phyloP scores from a whole-genome alignment of 2,329 filamentous ascomycete genomes.

The Aspergillus fumigatiaffinis region DNA sequence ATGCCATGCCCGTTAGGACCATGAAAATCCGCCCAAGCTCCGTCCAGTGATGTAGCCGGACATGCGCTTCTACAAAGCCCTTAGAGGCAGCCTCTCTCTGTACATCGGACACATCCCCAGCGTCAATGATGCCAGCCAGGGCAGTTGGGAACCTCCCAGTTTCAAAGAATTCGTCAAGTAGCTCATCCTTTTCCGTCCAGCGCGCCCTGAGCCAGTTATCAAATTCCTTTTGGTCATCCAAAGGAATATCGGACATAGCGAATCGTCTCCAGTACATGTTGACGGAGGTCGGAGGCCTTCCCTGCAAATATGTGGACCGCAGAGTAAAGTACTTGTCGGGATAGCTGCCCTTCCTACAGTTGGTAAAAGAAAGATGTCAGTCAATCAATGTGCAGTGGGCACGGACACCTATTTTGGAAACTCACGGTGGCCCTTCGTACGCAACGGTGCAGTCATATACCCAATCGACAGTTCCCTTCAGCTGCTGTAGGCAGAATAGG shows the following conservation, averaged over 20 bases:
- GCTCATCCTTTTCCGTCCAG: slow-evolving; percentile 88
- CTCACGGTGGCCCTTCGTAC: slow-evolving; percentile 89
- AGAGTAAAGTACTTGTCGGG: slow-evolving; percentile 91
- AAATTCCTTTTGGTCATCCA: slow-evolving; percentile 69
- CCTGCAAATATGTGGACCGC: slow-evolving; percentile 80
- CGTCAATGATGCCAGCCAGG: slow-evolving; percentile 49
- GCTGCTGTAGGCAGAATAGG: slow-evolving; percentile 58
- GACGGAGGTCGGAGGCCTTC: slow-evolving; percentile 85
- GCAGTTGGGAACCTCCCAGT: slow-evolving; percentile 78
- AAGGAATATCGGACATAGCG: slow-evolving; percentile 72
- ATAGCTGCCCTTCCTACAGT: slow-evolving; percentile 65
- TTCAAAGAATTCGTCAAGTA: slow-evolving; percentile 76
- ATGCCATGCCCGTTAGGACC: slow-evolving; percentile 33
- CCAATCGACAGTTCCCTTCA: slow-evolving; percentile 58
- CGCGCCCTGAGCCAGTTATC: slow-evolving; percentile 78
- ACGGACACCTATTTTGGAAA: slow-evolving; percentile 23
- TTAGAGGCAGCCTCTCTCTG: slow-evolving; percentile 30
- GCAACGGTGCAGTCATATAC: slow-evolving; percentile 81
- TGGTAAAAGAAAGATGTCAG: not conserved
- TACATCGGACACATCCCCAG: slow-evolving; percentile 34
- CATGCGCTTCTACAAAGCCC: slow-evolving; percentile 43
- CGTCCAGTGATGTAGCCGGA: slow-evolving; percentile 40
- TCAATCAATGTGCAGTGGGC: not conserved
- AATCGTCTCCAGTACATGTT: slow-evolving; percentile 97
- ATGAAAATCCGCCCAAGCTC: slow-evolving; percentile 44